These are phyloP conservation scores for Paxillus involutus DNA, from an alignment of 768 basidiomycete species.

Conservation along the genomic window DNA sequence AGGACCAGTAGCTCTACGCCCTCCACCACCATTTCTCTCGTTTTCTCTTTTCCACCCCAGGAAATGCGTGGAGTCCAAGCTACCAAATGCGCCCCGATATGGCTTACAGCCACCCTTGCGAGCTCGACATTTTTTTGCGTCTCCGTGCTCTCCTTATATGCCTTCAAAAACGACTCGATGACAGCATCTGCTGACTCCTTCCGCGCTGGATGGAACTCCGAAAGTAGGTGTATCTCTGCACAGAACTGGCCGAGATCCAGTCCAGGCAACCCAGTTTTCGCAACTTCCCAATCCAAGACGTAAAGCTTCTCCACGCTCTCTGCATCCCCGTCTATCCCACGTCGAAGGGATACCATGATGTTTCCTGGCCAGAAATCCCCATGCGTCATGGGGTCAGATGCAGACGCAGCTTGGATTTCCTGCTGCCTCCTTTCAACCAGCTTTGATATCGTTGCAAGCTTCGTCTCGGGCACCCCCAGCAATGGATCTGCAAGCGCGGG, in stretches of 20 bases:
- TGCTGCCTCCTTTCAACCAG: slow-evolving; percentile 30
- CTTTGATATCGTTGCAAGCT: slow-evolving; percentile 34
- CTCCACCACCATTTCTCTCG: slow-evolving; percentile 47
- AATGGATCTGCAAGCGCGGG: slow-evolving; percentile 42
- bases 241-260: slow-evolving; percentile 65
- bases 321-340: slow-evolving; percentile 21
- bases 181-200: slow-evolving; percentile 36
- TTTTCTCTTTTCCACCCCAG: slow-evolving; percentile 51
- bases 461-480: slow-evolving; percentile 36
- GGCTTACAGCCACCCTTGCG: slow-evolving; percentile 39
- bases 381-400: slow-evolving; percentile 32
- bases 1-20: slow-evolving; percentile 47
- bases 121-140: slow-evolving; percentile 23
- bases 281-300: slow-evolving; percentile 67
- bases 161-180: slow-evolving; percentile 43
- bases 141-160: slow-evolving; percentile 37
- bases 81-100: slow-evolving; percentile 57
- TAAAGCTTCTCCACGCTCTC: slow-evolving; percentile 39
- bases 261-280: slow-evolving; percentile 55
- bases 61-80: slow-evolving; percentile 46
- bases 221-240: slow-evolving; percentile 55
- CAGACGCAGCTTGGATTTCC: slow-evolving; percentile 29
- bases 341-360: slow-evolving; percentile 44
- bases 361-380: slow-evolving; percentile 81
- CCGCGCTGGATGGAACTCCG: slow-evolving; percentile 45